phyloP scores from a whole-genome alignment of 192 early-diverging fungal genomes.

The Spizellomyces sp. region DNA sequence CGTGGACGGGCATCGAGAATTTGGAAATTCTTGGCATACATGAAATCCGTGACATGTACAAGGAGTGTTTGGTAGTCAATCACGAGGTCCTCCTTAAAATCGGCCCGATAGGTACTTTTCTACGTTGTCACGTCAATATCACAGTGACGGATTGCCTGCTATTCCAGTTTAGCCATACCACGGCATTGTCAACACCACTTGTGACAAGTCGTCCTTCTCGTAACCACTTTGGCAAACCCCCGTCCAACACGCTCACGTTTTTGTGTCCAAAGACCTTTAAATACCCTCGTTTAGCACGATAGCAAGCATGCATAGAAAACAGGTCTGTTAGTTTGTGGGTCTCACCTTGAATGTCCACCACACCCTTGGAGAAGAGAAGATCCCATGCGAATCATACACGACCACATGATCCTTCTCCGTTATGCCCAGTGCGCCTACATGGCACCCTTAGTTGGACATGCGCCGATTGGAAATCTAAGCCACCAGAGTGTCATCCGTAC shows the following conservation, averaged over 20 bases:
- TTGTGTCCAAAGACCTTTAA: constrained; percentile 81
- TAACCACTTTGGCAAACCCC: constrained; percentile 84
- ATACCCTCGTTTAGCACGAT: constrained; percentile 28
- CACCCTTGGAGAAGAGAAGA: constrained; percentile 81
- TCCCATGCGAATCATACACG: constrained; percentile 79
- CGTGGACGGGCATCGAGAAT: constrained; percentile 44
- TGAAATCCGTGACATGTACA: constrained; percentile 35
- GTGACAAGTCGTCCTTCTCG: constrained; percentile 53
- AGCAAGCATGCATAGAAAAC: constrained; percentile 1
- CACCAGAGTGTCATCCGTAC: constrained; percentile 31
- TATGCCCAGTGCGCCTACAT: constrained; percentile 73
- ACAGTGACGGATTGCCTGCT: no score
- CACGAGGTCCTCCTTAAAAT: constrained; percentile 31
- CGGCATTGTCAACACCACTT: constrained; percentile 36
- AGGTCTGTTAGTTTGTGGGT: constrained; percentile 19
- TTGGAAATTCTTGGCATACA: constrained; percentile 26
- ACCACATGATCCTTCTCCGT: constrained; percentile 81
- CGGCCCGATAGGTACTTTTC: constrained; percentile 19
- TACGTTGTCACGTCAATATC: no score
- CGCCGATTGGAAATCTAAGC: not conserved
- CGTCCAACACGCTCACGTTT: constrained; percentile 85
- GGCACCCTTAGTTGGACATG: not conserved
- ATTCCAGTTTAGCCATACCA: constrained; percentile 23
- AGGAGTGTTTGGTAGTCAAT: constrained; percentile 43
- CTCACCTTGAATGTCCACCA: constrained; percentile 86